Percentiles rank a stretch among this genome's conserved stretches.
These are phyloP conservation scores for Mrakia frigida DNA, from an alignment of 768 basidiomycete genomes.

Conservation along the genomic window DNA sequence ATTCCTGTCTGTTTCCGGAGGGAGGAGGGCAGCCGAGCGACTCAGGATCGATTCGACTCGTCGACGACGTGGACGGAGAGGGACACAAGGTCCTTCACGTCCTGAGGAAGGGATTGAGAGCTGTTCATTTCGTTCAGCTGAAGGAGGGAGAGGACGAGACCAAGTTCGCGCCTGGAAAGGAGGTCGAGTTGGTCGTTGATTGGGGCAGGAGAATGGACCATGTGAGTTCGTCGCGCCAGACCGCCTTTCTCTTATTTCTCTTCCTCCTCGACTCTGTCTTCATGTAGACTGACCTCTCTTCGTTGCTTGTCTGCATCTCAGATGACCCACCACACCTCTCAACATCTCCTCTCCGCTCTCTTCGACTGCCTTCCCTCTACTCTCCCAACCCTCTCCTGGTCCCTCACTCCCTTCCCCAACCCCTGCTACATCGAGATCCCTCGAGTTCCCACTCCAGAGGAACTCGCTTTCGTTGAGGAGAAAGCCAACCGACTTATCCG, in stretches of 20 bases:
- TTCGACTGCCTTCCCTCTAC: slow-evolving; percentile 56
- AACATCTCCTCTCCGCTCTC: slow-evolving; percentile 76
- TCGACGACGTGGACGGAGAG: slow-evolving; percentile 19
- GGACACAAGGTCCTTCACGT: slow-evolving; percentile 62
- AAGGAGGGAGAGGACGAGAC: slow-evolving; percentile 36
- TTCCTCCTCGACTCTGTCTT: no score
- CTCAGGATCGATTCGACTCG: slow-evolving; percentile 53
- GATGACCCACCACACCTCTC: slow-evolving; percentile 78
- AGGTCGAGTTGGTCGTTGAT: slow-evolving; percentile 57
- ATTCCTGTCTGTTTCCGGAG: slow-evolving; percentile 23
- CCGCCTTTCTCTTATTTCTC: background rate
- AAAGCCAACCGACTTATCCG: slow-evolving; percentile 64
- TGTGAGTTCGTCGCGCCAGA: slow-evolving; percentile 40
- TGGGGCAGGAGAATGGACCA: slow-evolving; percentile 67
- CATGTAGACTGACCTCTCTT: background rate
- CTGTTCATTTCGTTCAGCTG: slow-evolving; percentile 62
- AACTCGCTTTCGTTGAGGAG: slow-evolving; percentile 59
- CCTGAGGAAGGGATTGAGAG: slow-evolving; percentile 64
- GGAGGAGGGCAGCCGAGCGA: slow-evolving; percentile 71
- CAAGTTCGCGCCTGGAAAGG: slow-evolving; percentile 51
- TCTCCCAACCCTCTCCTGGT: slow-evolving; percentile 73
- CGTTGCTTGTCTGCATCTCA: background rate
- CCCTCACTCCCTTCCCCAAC: slow-evolving; percentile 59
- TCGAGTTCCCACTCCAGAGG: slow-evolving; percentile 59
- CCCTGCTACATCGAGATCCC: slow-evolving; percentile 75